These are phyloP conservation scores for Xylaria cubensis DNA, from an alignment of 495 filamentous ascomycete genomes.

Conservation along the genomic window DNA sequence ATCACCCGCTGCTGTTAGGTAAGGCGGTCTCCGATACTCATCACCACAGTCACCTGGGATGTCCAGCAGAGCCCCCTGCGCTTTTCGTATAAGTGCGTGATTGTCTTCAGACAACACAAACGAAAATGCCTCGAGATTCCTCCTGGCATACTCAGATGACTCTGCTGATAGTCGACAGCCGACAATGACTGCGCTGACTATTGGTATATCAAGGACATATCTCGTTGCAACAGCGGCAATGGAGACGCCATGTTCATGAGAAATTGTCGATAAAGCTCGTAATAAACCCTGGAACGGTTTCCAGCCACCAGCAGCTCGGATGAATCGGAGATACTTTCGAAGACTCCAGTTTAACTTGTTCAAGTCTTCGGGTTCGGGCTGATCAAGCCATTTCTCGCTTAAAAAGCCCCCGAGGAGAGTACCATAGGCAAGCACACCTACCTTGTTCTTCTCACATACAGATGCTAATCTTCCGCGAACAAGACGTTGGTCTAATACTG, in stretches of 20 bases:
- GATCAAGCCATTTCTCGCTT: slow-evolving; percentile 45
- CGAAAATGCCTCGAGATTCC: slow-evolving; percentile 42
- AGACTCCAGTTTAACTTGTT: slow-evolving; percentile 46
- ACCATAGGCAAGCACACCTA: slow-evolving; percentile 50
- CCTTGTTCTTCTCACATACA: slow-evolving; percentile 39
- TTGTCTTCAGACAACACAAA: slow-evolving; percentile 41
- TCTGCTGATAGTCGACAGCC: slow-evolving; percentile 41
- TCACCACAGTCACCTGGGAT: slow-evolving; percentile 49
- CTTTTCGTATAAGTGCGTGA: slow-evolving; percentile 29
- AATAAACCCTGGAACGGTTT: slow-evolving; percentile 41
- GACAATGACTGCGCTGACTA: slow-evolving; percentile 46
- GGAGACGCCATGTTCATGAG: slow-evolving; percentile 37
- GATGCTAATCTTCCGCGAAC: slow-evolving; percentile 39
- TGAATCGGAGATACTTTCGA: slow-evolving; percentile 50
- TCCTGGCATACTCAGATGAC: slow-evolving; percentile 26
- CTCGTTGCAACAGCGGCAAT: slow-evolving; percentile 44
- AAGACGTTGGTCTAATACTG: slow-evolving; percentile 44
- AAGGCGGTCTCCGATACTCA: slow-evolving; percentile 43
- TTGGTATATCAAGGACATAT: slow-evolving; percentile 46
- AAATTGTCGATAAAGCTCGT: slow-evolving; percentile 35
- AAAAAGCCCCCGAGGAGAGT: slow-evolving; percentile 48
- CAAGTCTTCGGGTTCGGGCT: slow-evolving; percentile 39
- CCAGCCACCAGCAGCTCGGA: slow-evolving; percentile 45
- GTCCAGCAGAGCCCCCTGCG: slow-evolving; percentile 34
- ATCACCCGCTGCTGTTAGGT: slow-evolving; percentile 31